Conservation (phyloP, 2,329 filamentous ascomycete genomes). For the Mariannaea elegans region DNA sequence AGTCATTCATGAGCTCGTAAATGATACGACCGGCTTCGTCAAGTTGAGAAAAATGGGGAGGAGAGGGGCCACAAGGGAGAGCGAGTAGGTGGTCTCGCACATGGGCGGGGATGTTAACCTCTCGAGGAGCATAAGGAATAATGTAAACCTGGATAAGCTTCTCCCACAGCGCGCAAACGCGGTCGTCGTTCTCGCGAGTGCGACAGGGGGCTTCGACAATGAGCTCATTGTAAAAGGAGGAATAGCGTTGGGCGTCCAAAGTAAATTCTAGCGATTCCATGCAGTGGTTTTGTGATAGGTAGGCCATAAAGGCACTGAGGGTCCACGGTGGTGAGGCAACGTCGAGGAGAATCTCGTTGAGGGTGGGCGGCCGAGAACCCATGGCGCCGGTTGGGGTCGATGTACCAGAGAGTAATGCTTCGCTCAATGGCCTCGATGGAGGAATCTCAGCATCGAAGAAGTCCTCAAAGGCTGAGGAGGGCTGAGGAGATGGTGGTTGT, state of each 20-base stretch:
- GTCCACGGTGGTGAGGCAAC: conserved; percentile 89
- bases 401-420: conserved; percentile 55
- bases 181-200: conserved; percentile 61
- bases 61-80: conserved; percentile 61
- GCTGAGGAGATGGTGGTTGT: conserved; percentile 52
- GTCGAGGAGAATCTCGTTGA: conserved; percentile 89
- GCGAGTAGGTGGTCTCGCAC: conserved; percentile 83
- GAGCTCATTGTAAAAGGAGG: conserved; percentile 62
- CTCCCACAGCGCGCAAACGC: conserved; percentile 84
- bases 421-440: conserved; percentile 59
- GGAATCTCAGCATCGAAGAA: conserved; percentile 53
- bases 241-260: conserved; percentile 89
- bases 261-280: conserved; percentile 97
- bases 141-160: conserved; percentile 92
- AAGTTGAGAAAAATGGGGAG: conserved; percentile 78
- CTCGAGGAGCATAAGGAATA: conserved; percentile 81
- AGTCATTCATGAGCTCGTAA: conserved; percentile 97
- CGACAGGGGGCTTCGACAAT: conserved; percentile 47
- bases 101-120: conserved; percentile 88
- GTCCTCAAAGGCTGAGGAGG: conserved; percentile 56
- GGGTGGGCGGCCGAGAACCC: conserved; percentile 64
- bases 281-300: conserved; percentile 96
- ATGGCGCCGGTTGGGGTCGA: conserved; percentile 46
- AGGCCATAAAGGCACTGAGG: conserved; percentile 92
- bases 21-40: conserved; percentile 88